phyloP scores from a whole-genome alignment of 257 asterid genomes.

The Petunia secreta region DNA sequence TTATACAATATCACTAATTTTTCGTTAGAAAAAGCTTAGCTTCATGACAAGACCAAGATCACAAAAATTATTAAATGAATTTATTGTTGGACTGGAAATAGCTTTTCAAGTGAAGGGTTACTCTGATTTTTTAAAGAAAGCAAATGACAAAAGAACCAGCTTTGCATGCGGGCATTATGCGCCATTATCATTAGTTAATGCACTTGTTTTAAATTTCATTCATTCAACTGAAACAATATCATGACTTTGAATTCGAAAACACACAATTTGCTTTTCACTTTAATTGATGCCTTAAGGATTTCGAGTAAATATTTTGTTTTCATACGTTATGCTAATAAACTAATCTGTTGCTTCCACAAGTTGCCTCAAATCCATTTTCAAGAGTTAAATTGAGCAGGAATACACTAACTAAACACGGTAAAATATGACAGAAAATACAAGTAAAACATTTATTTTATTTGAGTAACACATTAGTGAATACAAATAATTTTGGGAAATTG shows the following conservation, averaged over 20 bases:
- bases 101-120: not conserved
- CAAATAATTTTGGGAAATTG: too few relatives aligned
- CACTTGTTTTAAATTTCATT: conserved; percentile 13
- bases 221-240: not conserved
- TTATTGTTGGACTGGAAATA: too few relatives aligned
- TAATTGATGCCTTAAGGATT: not conserved
- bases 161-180: not conserved
- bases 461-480: too few relatives aligned
- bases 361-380: not conserved
- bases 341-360: not conserved
- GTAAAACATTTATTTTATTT: too few relatives aligned
- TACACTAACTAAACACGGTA: too few relatives aligned
- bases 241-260: not conserved
- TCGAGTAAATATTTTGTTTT: not conserved
- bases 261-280: conserved; percentile 2
- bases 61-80: not conserved
- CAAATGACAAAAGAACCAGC: not conserved
- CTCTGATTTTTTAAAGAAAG: not conserved
- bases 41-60: not conserved
- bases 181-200: not conserved
- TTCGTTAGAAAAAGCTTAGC: not conserved
- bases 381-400: too few relatives aligned
- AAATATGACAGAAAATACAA: too few relatives aligned
- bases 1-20: not conserved
- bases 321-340: not conserved